Evolutionary conservation across 768 basidiomycete genomes (phyloP).

Genomic region (Hypholoma sublateritium): DNA sequence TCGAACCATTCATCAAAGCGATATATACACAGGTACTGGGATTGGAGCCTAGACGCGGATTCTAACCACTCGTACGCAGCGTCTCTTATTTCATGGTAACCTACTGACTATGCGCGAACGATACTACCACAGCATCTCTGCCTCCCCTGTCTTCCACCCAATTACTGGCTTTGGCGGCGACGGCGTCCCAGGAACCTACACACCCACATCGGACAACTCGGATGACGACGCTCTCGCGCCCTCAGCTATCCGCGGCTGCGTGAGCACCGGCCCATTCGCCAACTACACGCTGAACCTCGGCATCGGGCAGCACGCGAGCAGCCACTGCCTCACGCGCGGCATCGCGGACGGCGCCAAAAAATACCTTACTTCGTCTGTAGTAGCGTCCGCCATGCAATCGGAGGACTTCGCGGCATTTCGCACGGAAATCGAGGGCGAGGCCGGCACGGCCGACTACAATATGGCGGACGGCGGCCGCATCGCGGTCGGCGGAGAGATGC

Average conservation of each 20-base stretch:
- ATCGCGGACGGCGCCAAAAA: constrained; percentile 20
- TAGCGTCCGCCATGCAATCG: constrained; percentile 20
- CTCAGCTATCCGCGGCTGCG: constrained; percentile 18
- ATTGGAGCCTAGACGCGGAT: constrained; percentile 33
- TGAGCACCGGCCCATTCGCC: constrained; percentile 32
- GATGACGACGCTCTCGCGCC: constrained; percentile 5
- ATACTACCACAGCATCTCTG: constrained; percentile 21
- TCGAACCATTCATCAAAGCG: not conserved
- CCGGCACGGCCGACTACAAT: constrained; percentile 21
- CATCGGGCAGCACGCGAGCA: constrained; percentile 27
- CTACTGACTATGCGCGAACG: not conserved
- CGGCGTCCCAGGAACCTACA: constrained; percentile 23
- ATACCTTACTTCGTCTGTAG: constrained; percentile 15
- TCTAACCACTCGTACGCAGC: constrained; percentile 14
- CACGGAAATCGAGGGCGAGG: constrained; percentile 31
- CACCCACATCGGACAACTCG: constrained; percentile 18
- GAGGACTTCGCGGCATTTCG: constrained; percentile 30
- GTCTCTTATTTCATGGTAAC: not conserved
- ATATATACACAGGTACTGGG: constrained; percentile 30
- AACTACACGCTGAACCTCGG: constrained; percentile 29
- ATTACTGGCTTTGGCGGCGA: constrained; percentile 35
- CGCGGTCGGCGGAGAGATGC: constrained; percentile 29
- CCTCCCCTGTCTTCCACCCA: constrained; percentile 34
- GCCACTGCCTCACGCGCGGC: constrained; percentile 31
- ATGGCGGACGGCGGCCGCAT: constrained; percentile 36